Evolutionary conservation across 2,329 filamentous ascomycete genomes (phyloP).

Genomic region (Ceratocystis cacaofunesta): DNA sequence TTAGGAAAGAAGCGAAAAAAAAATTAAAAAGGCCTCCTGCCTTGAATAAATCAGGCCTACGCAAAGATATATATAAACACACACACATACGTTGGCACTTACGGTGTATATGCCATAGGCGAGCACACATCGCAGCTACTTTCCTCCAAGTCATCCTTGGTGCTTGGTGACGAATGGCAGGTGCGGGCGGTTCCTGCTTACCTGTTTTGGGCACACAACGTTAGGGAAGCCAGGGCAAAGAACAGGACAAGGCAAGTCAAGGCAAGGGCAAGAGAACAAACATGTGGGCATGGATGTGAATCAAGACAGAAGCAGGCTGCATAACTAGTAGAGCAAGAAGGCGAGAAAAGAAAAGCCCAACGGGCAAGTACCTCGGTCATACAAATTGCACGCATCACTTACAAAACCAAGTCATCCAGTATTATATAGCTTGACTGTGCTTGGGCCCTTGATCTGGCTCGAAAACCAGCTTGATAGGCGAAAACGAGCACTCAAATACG

Average conservation of each 20-base stretch:
- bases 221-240: background rate
- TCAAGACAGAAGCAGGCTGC: background rate
- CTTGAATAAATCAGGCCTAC: no score
- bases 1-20: conserved; percentile 2
- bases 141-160: background rate
- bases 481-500: background rate
- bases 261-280: background rate
- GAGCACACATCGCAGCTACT: no score
- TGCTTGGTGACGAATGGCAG: conserved; percentile 1
- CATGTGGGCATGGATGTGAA: background rate
- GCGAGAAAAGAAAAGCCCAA: background rate
- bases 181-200: conserved; percentile 8
- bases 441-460: background rate
- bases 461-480: background rate
- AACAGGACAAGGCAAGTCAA: background rate
- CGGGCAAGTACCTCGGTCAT: background rate
- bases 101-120: no score
- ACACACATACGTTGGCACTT: no score
- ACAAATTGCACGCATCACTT: background rate
- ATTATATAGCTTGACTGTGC: background rate
- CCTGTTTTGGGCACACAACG: conserved; percentile 4
- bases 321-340: background rate
- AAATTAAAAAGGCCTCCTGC: no score
- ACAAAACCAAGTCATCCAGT: background rate
- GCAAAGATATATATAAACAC: no score